Base-by-base conservation (phyloP, 2,329 filamentous ascomycete genomes). In the Cadophora gregata region DNA sequence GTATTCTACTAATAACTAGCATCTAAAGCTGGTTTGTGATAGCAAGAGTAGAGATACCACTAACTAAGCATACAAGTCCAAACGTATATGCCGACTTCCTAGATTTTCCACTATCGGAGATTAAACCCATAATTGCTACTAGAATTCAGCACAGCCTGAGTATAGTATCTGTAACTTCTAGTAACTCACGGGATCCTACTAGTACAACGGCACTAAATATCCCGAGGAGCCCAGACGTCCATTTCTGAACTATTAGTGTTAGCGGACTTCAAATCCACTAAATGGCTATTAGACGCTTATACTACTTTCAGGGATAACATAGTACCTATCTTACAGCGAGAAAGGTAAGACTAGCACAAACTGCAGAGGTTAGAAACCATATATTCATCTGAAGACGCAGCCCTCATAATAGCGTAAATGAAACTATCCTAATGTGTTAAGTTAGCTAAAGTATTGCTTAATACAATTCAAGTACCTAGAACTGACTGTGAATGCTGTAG, bases 1-100 rank as follows among this genome's bases (percentile, higher is more conserved):
- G 79, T 4, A 91, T 69, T 31, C 91, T 81, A 0, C 88, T 90
- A 0, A 85, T 78, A 21, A 91, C 79, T 48, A 92, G 81, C 60
- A 67, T 53, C 61, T 24, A 62, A 8, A 50, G 27, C 12, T 51
- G 31, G 21, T 24, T 51, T 29, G 59, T 63, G n/a, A 66, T 21
- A 3, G 45, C 55, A 4, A 59, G 59, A 14, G 64, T 42, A 0
- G 31, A 19, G 14, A 66, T 27, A 31, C 64, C 64, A 0, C 51
- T 42, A 1, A 24, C 31, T 25, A 66, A 42, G 36, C 51, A 63
- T 21, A 51, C 27, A 29, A 66, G 53, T 24, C 64, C 64, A 24
- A 66, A 66, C 6, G 27, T 51, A 31, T 59, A 66, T 10, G 60
- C 33, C 1, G 59, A 47, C 16, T 63, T 63, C 29, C 64, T 51